Evolutionary conservation across 2,329 filamentous ascomycete species (phyloP).

Genomic region (Cladobotryum protrusum): DNA sequence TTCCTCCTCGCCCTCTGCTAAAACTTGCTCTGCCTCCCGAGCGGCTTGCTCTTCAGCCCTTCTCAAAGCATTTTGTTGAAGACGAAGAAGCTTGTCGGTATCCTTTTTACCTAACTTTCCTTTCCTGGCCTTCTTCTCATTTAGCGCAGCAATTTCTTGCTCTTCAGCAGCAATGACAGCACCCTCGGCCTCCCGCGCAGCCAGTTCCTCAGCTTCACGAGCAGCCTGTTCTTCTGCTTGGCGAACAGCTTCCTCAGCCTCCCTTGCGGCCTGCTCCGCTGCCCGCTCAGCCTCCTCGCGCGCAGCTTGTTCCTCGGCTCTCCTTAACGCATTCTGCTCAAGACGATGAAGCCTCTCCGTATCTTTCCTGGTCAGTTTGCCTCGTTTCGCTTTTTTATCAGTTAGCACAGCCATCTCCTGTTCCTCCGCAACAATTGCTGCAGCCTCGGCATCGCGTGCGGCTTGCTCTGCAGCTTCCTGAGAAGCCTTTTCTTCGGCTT

Average conservation of each 20-base stretch:
- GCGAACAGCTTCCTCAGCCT: slow-evolving; percentile 17
- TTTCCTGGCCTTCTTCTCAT: slow-evolving; percentile 46
- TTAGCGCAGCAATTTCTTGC: slow-evolving; percentile 34
- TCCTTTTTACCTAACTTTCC: slow-evolving; percentile 38
- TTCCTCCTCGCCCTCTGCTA: slow-evolving; percentile 24
- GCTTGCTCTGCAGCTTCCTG: slow-evolving; percentile 13
- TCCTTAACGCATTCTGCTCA: slow-evolving; percentile 17
- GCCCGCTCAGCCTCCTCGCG: slow-evolving; percentile 26
- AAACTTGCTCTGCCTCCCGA: slow-evolving; percentile 20
- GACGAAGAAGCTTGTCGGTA: slow-evolving; percentile 36
- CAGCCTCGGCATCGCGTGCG: slow-evolving; percentile 18
- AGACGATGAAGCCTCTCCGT: slow-evolving; percentile 23
- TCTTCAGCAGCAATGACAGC: slow-evolving; percentile 26
- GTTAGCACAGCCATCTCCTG: slow-evolving; percentile 23
- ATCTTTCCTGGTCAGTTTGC: slow-evolving; percentile 22
- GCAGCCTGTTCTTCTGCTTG: slow-evolving; percentile 25
- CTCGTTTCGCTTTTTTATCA: slow-evolving; percentile 30
- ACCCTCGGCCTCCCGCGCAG: slow-evolving; percentile 20
- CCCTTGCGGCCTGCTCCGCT: slow-evolving; percentile 8
- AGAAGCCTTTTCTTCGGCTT: slow-evolving; percentile 12
- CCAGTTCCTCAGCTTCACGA: slow-evolving; percentile 24
- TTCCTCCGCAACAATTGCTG: slow-evolving; percentile 19
- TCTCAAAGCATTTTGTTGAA: slow-evolving; percentile 29
- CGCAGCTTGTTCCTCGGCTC: slow-evolving; percentile 23
- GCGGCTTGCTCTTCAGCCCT: slow-evolving; percentile 31